A percentile compares a stretch with the other conserved stretches of the same genome.
These are phyloP conservation scores for Botrytis fabae DNA, from an alignment of 2,329 filamentous ascomycete genomes.

Conservation along the genomic window DNA sequence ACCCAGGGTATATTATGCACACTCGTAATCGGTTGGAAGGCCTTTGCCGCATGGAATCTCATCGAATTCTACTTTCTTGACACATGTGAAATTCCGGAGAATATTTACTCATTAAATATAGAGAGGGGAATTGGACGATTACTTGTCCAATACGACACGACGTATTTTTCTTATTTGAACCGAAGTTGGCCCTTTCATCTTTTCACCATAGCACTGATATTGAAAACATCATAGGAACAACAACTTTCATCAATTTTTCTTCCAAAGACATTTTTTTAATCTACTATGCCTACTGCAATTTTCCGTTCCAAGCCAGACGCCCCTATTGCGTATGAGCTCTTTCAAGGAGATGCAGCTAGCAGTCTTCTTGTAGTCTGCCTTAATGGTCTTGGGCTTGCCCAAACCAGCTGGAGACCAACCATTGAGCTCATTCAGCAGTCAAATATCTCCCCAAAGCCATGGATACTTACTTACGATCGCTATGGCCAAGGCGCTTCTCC, in stretches of 20 bases:
- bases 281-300: background rate
- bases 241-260: background rate
- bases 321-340: background rate
- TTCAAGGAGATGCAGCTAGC: background rate
- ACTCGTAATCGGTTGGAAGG: too few relatives aligned
- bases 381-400: background rate
- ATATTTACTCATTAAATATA: too few relatives aligned
- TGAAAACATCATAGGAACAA: background rate
- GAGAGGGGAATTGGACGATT: too few relatives aligned
- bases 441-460: background rate
- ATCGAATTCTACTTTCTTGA: too few relatives aligned
- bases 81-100: too few relatives aligned
- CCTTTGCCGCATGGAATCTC: too few relatives aligned
- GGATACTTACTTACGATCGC: background rate
- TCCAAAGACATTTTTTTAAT: background rate
- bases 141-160: background rate
- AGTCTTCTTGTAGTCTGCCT: background rate
- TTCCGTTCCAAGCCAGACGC: background rate
- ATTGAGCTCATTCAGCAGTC: background rate
- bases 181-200: background rate
- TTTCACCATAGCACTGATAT: background rate
- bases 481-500: background rate
- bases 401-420: background rate
- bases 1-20: too few relatives aligned
- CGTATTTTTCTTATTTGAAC: background rate